phyloP scores from a whole-genome alignment of 2,329 filamentous ascomycete genomes.

The Diaporthe vexans region DNA sequence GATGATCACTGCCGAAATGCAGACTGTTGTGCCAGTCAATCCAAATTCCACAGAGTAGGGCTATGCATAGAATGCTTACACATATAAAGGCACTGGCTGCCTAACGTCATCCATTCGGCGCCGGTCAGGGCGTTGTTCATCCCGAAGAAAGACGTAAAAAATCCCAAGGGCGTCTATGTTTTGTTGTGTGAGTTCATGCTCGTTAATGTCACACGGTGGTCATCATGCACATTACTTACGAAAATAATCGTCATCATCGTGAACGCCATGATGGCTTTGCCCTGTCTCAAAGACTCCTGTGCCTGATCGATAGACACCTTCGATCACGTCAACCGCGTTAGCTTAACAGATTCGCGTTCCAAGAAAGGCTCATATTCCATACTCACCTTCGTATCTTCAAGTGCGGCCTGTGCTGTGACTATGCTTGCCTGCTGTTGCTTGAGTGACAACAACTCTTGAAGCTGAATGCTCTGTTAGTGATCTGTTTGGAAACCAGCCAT shows the following conservation, averaged over 20 bases:
- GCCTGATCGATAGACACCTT: no score
- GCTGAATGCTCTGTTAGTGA: background rate
- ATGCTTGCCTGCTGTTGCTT: slow-evolving; percentile 39
- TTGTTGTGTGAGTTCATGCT: background rate
- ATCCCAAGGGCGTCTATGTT: slow-evolving; percentile 25
- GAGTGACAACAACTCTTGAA: slow-evolving; percentile 32
- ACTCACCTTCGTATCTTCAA: background rate
- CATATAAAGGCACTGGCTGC: background rate
- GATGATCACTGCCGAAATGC: background rate
- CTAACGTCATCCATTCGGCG: slow-evolving; percentile 25
- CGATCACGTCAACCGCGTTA: no score
- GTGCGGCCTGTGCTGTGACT: slow-evolving; percentile 5
- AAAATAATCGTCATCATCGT: slow-evolving; percentile 36
- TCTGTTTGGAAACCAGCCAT: rapidly evolving
- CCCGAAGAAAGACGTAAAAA: slow-evolving; percentile 40
- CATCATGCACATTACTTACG: slow-evolving; percentile 46
- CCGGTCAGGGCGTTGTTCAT: slow-evolving; percentile 35
- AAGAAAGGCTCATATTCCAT: no score
- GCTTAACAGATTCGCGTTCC: no score
- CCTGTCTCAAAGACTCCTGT: slow-evolving; percentile 3
- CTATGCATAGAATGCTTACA: background rate
- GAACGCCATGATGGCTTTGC: slow-evolving; percentile 27
- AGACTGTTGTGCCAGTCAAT: background rate
- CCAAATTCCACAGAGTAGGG: no score
- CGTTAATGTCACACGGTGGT: no score